Conservation (phyloP, 768 basidiomycete species). For the Hypholoma fasciculare region DNA sequence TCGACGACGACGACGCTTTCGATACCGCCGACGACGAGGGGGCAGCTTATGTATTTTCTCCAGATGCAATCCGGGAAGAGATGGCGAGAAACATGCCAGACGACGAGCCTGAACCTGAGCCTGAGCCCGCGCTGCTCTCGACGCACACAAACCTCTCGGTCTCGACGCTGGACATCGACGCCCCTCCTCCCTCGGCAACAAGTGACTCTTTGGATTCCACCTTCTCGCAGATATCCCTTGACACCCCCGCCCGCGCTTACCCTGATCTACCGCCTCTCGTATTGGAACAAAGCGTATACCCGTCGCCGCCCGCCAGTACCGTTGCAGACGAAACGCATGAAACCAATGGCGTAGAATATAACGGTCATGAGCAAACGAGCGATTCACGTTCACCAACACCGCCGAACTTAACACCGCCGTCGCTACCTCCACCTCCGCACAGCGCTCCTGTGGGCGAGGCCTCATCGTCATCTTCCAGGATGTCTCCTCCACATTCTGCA, state of each 20-base stretch:
- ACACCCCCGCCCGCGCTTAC: constrained; percentile 13
- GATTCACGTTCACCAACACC: not conserved
- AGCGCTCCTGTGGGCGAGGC: constrained; percentile 11
- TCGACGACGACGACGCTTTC: constrained; percentile 67
- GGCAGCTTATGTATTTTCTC: constrained; percentile 50
- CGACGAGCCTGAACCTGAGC: constrained; percentile 29
- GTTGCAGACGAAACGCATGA: not conserved
- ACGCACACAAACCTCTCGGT: constrained; percentile 42
- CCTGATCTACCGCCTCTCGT: not conserved
- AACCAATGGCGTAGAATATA: not conserved
- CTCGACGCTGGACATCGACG: constrained; percentile 57
- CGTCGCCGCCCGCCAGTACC: not conserved
- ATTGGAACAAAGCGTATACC: not conserved
- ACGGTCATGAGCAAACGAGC: not conserved
- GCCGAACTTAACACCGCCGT: not conserved
- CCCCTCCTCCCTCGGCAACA: constrained; percentile 22
- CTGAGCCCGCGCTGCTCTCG: constrained; percentile 20
- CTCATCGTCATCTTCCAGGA: constrained; percentile 5
- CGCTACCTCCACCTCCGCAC: constrained; percentile 3
- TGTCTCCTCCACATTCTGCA: constrained; percentile 12
- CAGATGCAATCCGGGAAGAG: constrained; percentile 62
- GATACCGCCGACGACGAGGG: constrained; percentile 53
- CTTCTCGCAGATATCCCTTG: constrained; percentile 41
- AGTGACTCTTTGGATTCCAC: constrained; percentile 29
- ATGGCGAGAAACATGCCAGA: constrained; percentile 50